phyloP scores from a whole-genome alignment of 75 land plant species.

The Adiantum capillusveneris region DNA sequence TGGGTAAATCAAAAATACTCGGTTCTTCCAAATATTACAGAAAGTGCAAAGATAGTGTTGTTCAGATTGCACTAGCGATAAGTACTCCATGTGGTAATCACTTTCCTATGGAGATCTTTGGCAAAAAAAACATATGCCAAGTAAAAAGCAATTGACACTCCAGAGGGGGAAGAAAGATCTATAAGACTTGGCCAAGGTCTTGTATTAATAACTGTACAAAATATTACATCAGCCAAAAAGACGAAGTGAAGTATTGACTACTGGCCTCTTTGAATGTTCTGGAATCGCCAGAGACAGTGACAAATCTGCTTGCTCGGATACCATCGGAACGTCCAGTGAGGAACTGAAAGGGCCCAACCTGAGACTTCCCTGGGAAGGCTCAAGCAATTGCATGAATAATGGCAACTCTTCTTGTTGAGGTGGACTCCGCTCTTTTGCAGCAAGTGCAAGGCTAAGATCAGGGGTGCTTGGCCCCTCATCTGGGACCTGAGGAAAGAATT shows the following conservation, averaged over 20 bases:
- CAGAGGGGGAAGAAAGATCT: too few relatives aligned
- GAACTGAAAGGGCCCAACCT: background rate
- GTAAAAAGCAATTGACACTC: too few relatives aligned
- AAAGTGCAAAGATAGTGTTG: too few relatives aligned
- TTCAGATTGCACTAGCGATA: too few relatives aligned
- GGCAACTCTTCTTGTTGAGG: background rate
- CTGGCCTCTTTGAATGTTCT: constrained; percentile 7
- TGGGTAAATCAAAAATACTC: too few relatives aligned
- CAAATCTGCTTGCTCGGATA: background rate
- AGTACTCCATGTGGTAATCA: too few relatives aligned
- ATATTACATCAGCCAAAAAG: constrained; percentile 5
- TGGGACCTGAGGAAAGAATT: background rate
- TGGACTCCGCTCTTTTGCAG: background rate
- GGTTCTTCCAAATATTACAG: too few relatives aligned
- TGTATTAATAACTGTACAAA: constrained; percentile 6
- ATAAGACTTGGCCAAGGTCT: background rate
- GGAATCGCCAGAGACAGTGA: constrained; percentile 3
- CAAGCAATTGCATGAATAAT: background rate
- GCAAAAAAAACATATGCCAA: too few relatives aligned
- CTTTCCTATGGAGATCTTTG: too few relatives aligned
- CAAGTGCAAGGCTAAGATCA: background rate
- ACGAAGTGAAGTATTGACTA: constrained; percentile 1
- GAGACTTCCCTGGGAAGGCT: background rate
- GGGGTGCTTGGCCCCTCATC: background rate
- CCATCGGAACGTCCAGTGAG: background rate